Percentiles rank a stretch among this genome's conserved stretches.
phyloP scores from a whole-genome alignment of 441 rosid genomes.

The Croton laevigatus region DNA sequence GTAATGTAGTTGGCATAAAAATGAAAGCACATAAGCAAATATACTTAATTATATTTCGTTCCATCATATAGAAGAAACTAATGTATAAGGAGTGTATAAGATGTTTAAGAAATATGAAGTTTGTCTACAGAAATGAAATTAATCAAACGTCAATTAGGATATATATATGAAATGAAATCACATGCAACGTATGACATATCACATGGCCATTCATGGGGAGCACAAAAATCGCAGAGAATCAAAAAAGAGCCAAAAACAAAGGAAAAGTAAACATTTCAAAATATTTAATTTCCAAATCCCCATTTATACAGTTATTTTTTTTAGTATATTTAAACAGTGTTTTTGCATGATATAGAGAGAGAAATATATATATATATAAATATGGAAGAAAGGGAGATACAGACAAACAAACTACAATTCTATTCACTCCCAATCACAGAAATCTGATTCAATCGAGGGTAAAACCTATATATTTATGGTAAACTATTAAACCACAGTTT shows the following conservation, averaged over 20 bases:
- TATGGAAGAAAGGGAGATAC: neutral
- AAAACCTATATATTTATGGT: slow-evolving; percentile 12
- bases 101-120: too few species aligned
- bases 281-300: slow-evolving; percentile 28
- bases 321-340: slow-evolving; percentile 7
- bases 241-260: slow-evolving; percentile 32
- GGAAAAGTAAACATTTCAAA: slow-evolving; percentile 28
- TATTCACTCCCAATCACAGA: slow-evolving; percentile 16
- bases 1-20: neutral
- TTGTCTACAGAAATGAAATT: slow-evolving; percentile 6
- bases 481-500: slow-evolving; percentile 8
- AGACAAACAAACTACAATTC: neutral
- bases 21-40: too few species aligned
- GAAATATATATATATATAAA: neutral
- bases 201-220: slow-evolving; percentile 62
- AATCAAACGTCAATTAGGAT: slow-evolving; percentile 22
- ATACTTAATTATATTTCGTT: neutral
- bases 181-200: slow-evolving; percentile 37
- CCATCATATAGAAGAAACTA: slow-evolving; percentile 1
- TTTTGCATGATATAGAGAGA: slow-evolving; percentile 5
- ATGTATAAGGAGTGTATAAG: neutral
- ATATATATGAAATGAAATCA: slow-evolving; percentile 18
- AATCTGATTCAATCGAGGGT: neutral
- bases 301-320: slow-evolving; percentile 33
- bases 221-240: slow-evolving; percentile 54